Conservation (phyloP, 257 asterid species). For the Lantana camara region DNA sequence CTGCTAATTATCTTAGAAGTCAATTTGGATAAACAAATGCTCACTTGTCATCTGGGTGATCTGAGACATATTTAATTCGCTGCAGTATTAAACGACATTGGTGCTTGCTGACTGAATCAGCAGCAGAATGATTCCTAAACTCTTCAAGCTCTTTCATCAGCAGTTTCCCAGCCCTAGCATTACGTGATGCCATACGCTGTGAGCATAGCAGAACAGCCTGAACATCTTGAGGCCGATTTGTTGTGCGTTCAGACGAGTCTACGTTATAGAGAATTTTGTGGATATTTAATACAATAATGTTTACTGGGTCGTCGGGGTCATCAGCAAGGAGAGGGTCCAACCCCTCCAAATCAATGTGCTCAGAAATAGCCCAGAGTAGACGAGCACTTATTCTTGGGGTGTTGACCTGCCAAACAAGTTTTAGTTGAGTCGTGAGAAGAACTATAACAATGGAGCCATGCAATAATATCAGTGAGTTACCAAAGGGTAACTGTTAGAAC, state of each 20-base stretch:
- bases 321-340: constrained; percentile 90
- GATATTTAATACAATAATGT: constrained; percentile 66
- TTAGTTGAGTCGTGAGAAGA: too few species aligned
- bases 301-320: constrained; percentile 84
- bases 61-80: constrained; percentile 70
- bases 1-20: neutral
- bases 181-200: constrained; percentile 84
- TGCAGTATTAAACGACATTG: constrained; percentile 80
- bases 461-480: neutral
- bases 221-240: constrained; percentile 85
- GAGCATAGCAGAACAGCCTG: constrained; percentile 90
- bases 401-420: constrained; percentile 77
- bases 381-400: constrained; percentile 79
- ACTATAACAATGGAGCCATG: too few species aligned
- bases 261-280: constrained; percentile 70
- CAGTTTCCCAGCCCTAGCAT: constrained; percentile 83
- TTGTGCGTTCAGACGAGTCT: constrained; percentile 70
- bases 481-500: neutral
- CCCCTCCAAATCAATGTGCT: constrained; percentile 84
- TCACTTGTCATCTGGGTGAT: constrained; percentile 78
- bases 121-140: constrained; percentile 62
- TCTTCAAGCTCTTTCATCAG: constrained; percentile 87
- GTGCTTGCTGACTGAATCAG: constrained; percentile 93
- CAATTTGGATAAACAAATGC: constrained; percentile 32
- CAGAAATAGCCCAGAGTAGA: constrained; percentile 85